phyloP scores from a whole-genome alignment of 495 filamentous ascomycete genomes.

The Podospora pseudoanserina region DNA sequence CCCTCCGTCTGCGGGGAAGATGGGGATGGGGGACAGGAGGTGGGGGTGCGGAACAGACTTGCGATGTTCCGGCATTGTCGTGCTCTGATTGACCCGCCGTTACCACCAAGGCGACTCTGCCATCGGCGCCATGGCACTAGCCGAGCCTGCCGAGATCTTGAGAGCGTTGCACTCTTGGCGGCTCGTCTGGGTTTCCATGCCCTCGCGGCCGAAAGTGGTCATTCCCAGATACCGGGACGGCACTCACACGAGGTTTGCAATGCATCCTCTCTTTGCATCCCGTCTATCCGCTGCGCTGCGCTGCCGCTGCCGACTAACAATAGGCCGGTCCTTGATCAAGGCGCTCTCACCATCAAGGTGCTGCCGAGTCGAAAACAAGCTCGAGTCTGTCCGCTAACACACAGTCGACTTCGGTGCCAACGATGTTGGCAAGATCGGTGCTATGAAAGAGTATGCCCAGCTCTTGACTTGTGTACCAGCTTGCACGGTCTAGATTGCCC shows the following conservation, averaged over 20 bases:
- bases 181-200: slow-evolving; percentile 4
- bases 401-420: slow-evolving; percentile 42
- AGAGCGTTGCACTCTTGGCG: slow-evolving; percentile 6
- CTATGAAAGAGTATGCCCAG: slow-evolving; percentile 63
- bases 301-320: background rate
- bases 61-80: slow-evolving; percentile 30
- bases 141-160: slow-evolving; percentile 20
- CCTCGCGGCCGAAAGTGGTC: background rate
- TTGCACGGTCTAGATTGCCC: slow-evolving; percentile 72
- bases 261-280: background rate
- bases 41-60: slow-evolving; percentile 23
- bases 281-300: background rate
- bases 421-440: slow-evolving; percentile 37
- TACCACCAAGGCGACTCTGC: slow-evolving; percentile 7
- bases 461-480: slow-evolving; percentile 75
- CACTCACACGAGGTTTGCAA: background rate
- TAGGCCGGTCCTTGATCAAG: background rate
- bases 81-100: slow-evolving; percentile 17
- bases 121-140: background rate
- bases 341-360: background rate
- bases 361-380: slow-evolving; percentile 33
- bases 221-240: slow-evolving; percentile 4
- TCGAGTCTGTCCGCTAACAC: slow-evolving; percentile 44
- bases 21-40: slow-evolving; percentile 20
- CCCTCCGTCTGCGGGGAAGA: slow-evolving; percentile 25